Evolutionary conservation across 345 rosid genomes (phyloP).

Genomic region (Gossypium mustelinum): DNA sequence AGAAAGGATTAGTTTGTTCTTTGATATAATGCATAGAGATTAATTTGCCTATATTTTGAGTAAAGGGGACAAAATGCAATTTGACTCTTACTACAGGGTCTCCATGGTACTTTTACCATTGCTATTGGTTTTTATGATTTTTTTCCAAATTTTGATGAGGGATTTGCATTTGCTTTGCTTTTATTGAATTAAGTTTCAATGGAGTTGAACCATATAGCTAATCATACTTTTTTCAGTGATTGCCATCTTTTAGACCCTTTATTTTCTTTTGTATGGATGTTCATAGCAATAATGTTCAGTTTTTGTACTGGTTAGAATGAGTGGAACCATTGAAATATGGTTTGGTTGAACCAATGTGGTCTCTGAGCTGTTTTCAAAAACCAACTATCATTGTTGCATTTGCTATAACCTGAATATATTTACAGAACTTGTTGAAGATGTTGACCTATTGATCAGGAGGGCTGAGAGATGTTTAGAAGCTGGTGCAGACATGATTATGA

Average conservation of each 20-base stretch:
- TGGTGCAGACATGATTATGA: conserved; percentile 92
- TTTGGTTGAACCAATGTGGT: neutral
- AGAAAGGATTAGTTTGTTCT: too few relatives aligned
- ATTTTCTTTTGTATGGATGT: neutral
- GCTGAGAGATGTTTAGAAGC: conserved; percentile 97
- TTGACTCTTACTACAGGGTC: too few relatives aligned
- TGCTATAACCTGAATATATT: conserved; percentile 15
- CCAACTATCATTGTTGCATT: neutral
- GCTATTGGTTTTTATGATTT: neutral
- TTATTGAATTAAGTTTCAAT: neutral
- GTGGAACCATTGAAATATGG: neutral
- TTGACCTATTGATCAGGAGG: conserved; percentile 72
- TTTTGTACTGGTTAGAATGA: neutral
- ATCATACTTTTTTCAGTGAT: neutral
- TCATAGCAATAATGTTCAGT: neutral
- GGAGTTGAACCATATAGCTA: neutral
- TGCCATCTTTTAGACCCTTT: neutral
- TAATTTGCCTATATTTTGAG: too few relatives aligned
- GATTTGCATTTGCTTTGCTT: neutral
- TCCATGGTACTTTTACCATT: neutral
- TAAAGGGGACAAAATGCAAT: too few relatives aligned
- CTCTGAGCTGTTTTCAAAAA: neutral
- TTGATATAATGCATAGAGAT: too few relatives aligned
- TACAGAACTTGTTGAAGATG: conserved; percentile 75
- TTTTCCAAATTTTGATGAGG: neutral